A percentile compares a stretch with the other conserved stretches of the same genome.
Conservation (phyloP, 768 basidiomycete genomes). For the Crassisporium funariophilum region DNA sequence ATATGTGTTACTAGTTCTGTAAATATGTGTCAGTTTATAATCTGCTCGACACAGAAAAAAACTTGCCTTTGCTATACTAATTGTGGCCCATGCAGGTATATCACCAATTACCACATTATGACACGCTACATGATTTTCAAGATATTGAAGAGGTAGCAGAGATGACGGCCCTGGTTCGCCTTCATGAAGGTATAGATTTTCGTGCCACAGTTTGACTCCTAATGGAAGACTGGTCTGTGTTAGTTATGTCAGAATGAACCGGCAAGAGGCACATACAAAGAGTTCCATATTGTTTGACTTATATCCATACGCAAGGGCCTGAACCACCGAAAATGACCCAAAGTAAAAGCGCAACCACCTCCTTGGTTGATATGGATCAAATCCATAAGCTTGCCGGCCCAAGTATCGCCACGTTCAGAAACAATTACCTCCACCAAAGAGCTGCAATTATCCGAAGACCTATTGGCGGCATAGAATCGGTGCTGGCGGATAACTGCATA, state of each 20-base stretch:
- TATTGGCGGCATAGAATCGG: not conserved
- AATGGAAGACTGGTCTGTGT: too few relatives aligned
- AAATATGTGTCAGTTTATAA: too few relatives aligned
- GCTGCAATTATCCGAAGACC: not conserved
- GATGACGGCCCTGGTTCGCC: not conserved
- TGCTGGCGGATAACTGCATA: not conserved
- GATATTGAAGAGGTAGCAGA: conserved; percentile 2
- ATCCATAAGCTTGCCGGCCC: conserved; percentile 6
- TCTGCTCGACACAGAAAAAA: too few relatives aligned
- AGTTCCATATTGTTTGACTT: not conserved
- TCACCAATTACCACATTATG: not conserved
- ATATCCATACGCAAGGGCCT: not conserved
- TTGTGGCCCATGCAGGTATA: not conserved
- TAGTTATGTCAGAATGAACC: not conserved
- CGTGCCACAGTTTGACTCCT: not conserved
- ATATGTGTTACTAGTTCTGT: too few relatives aligned
- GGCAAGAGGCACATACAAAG: not conserved
- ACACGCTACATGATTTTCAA: conserved; percentile 1
- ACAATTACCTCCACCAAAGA: not conserved
- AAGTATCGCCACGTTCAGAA: conserved; percentile 1
- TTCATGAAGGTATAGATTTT: not conserved
- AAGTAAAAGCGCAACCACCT: not conserved
- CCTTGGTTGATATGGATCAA: conserved; percentile 6
- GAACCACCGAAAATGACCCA: conserved; percentile 4
- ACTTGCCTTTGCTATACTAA: not conserved